Evolutionary conservation across 2,329 filamentous ascomycete genomes (phyloP), one percentile per base, ranked within the genome.

Genomic region (Arthroderma sp.): DNA sequence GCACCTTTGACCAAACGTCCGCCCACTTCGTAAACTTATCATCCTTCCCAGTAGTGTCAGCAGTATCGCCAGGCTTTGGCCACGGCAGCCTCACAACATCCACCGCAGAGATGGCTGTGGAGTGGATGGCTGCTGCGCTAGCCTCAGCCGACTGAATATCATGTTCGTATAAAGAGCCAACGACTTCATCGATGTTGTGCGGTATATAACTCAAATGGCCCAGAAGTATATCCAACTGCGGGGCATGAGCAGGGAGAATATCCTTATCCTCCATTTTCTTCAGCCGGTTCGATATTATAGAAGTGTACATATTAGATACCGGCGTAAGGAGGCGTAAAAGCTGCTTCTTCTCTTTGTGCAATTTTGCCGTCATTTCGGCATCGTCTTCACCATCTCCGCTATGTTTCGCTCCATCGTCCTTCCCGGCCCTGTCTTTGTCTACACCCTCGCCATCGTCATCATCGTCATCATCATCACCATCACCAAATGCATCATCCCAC

Each of bases 1-100:
- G 52, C 27, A 69, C 67, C 39, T 61, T 63, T 33, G 61, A 47
- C 73, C 73, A 78, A 42, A 73, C 76, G 40, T 66, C 69, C n/a
- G 73, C 77, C 87, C 87, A 94, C 10, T 74, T 69, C 0, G 80
- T 82, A 57, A 93, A 94, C 55, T 82, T 84, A 55, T 94, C 87
- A 40, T 80, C 57, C 45, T 75, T 71, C 0, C 74, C 70, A 0
- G 72, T 74, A 10, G 32, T 1, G 22, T 78, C 81, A 28, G 74
- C 69, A 1, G 66, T 61, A 0, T 69, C 68, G 37, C 82, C 74
- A 11, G 83, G 63, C 8, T 81, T 75, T 22, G 15, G 15, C 65
- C 93, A 94, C 48, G 93, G 85, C 0, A 77, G 72, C 42, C 69
- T 73, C 0, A 83, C 82, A 6, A 88, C 61, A 32, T 86, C 80